These are phyloP conservation scores for Globisporangium heterothallicum DNA, from an alignment of 352 stramenopile species.

Conservation along the genomic window DNA sequence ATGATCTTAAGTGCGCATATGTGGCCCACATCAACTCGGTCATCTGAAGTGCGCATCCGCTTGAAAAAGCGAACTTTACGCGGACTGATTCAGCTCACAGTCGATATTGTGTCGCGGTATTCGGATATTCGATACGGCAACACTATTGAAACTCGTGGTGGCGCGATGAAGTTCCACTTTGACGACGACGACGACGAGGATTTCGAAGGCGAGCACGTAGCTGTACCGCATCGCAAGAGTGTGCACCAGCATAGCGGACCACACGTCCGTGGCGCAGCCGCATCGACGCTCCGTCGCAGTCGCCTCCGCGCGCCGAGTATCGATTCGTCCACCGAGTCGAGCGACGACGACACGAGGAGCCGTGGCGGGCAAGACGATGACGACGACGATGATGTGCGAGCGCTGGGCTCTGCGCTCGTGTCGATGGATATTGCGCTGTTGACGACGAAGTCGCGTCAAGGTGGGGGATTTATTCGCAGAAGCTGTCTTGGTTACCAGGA, in stretches of 20 bases:
- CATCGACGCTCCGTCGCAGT: neutral
- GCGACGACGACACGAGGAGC: constrained; percentile 21
- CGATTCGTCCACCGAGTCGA: constrained; percentile 39
- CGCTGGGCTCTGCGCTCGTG: constrained; percentile 4
- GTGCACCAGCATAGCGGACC: neutral
- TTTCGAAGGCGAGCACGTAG: constrained; percentile 5
- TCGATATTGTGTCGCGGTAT: neutral
- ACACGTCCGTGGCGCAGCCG: neutral
- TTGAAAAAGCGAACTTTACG: constrained; percentile 16
- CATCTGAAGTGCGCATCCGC: constrained; percentile 10
- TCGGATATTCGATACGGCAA: neutral
- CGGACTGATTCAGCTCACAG: neutral
- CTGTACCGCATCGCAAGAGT: neutral
- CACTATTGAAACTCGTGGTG: neutral
- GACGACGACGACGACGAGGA: constrained; percentile 23
- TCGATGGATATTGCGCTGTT: constrained; percentile 7
- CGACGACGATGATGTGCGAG: constrained; percentile 6
- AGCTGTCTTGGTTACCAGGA: neutral
- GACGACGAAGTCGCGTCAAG: constrained; percentile 23
- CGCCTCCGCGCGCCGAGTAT: constrained; percentile 49
- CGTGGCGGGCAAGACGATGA: constrained; percentile 12
- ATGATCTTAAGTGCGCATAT: constrained; percentile 12
- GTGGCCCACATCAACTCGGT: constrained; percentile 20
- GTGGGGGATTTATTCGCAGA: constrained; percentile 4
- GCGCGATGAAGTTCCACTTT: constrained; percentile 50